These are phyloP conservation scores for Camillea tinctor DNA, from an alignment of 2,329 filamentous ascomycete genomes.

Conservation along the genomic window DNA sequence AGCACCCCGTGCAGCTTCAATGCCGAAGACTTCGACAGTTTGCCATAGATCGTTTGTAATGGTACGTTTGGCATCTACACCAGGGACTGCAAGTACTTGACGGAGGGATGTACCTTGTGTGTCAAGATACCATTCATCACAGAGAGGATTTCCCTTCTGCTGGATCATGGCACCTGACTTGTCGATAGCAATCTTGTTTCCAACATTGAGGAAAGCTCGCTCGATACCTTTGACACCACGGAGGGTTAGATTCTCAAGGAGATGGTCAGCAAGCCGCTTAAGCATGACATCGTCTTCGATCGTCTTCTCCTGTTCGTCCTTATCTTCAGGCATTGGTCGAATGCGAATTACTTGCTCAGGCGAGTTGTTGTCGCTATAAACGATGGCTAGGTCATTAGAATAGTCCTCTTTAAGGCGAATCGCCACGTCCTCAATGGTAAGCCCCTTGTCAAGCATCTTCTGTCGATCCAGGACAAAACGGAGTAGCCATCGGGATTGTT, in stretches of 20 bases:
- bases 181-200: conserved; percentile 64
- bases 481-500: conserved; percentile 92
- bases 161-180: conserved; percentile 72
- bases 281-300: conserved; percentile 89
- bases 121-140: conserved; percentile 93
- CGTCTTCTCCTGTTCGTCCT: conserved; percentile 61
- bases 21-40: conserved; percentile 91
- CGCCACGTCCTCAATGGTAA: conserved; percentile 89
- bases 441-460: conserved; percentile 90
- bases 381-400: conserved; percentile 78
- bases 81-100: conserved; percentile 80
- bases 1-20: conserved; percentile 86
- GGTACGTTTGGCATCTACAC: conserved; percentile 81
- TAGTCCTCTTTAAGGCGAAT: conserved; percentile 87
- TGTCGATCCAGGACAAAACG: conserved; percentile 91
- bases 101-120: conserved; percentile 87
- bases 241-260: conserved; percentile 86
- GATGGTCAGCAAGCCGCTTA: conserved; percentile 86
- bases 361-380: conserved; percentile 98
- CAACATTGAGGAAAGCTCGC: conserved; percentile 88
- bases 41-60: conserved; percentile 97
- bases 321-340: conserved; percentile 71
- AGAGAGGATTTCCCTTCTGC: conserved; percentile 69
- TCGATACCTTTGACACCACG: conserved; percentile 88
- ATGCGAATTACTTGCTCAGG: conserved; percentile 94